Conservation (phyloP, 768 basidiomycete genomes). For the Leucogyrophana mollusca region DNA sequence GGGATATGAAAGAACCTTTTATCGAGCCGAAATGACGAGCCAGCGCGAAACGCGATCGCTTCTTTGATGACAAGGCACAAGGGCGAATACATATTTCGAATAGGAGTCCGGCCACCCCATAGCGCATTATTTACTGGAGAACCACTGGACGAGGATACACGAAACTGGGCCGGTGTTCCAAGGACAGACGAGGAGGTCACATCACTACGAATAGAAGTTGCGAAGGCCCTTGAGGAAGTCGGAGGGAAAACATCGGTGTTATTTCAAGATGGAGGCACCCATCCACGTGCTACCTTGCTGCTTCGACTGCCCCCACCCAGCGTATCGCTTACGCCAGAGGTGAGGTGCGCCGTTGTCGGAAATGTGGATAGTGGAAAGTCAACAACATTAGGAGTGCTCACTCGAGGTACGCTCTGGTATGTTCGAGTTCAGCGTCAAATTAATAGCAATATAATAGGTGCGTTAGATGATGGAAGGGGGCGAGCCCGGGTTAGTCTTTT, state of each 20-base stretch:
- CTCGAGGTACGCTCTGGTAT: constrained; percentile 59
- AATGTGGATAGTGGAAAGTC: constrained; percentile 95
- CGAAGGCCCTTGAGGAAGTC: constrained; percentile 63
- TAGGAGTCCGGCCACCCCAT: constrained; percentile 67
- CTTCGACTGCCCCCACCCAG: constrained; percentile 74
- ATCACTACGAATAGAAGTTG: constrained; percentile 41
- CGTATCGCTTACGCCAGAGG: constrained; percentile 82
- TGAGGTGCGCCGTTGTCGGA: constrained; percentile 93
- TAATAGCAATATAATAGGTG: constrained; percentile 40
- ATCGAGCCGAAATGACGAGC: constrained; percentile 41
- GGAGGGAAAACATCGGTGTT: constrained; percentile 74
- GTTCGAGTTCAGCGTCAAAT: constrained; percentile 12
- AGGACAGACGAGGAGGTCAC: constrained; percentile 55
- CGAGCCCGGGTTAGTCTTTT: constrained; percentile 86
- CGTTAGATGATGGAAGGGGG: constrained; percentile 79
- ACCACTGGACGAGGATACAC: constrained; percentile 36
- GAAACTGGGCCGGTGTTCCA: constrained; percentile 54
- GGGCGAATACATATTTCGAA: constrained; percentile 74
- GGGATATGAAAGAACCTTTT: constrained; percentile 40
- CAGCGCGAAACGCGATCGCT: constrained; percentile 64
- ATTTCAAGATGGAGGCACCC: constrained; percentile 42
- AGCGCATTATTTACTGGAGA: constrained; percentile 56
- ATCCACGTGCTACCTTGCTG: constrained; percentile 59
- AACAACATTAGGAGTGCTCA: constrained; percentile 91
- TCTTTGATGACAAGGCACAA: constrained; percentile 61